These are phyloP conservation scores for Paraphoma sp. DNA, from an alignment of 2,329 filamentous ascomycete genomes.

Conservation along the genomic window DNA sequence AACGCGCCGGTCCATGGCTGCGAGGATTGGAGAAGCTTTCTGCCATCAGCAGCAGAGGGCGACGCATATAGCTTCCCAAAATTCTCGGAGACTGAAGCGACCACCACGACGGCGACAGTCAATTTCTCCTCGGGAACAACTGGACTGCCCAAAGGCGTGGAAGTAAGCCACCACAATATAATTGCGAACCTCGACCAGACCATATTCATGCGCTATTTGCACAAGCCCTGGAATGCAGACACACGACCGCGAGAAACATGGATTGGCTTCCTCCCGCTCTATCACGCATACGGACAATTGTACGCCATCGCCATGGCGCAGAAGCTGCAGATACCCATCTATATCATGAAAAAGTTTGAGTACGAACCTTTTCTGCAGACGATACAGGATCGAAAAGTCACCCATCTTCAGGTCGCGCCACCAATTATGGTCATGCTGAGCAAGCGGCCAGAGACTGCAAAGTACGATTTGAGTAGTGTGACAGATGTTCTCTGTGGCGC, in stretches of 20 bases:
- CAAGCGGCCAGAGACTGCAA: slow-evolving; percentile 51
- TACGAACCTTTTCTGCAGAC: slow-evolving; percentile 48
- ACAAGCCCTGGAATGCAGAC: slow-evolving; percentile 49
- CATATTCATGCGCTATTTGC: slow-evolving; percentile 54
- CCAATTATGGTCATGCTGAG: slow-evolving; percentile 54
- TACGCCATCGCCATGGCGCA: slow-evolving; percentile 52
- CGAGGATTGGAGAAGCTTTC: slow-evolving; percentile 40
- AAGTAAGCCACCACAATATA: slow-evolving; percentile 58
- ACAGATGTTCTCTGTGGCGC: slow-evolving; percentile 51
- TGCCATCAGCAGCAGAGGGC: slow-evolving; percentile 34
- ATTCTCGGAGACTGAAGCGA: slow-evolving; percentile 34
- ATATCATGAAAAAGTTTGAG: slow-evolving; percentile 52
- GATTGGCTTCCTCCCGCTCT: slow-evolving; percentile 54
- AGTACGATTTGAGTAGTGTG: slow-evolving; percentile 50
- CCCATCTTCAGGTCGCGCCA: slow-evolving; percentile 50
- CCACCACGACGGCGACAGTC: slow-evolving; percentile 51
- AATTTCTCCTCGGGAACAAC: slow-evolving; percentile 62
- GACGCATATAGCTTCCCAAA: slow-evolving; percentile 33
- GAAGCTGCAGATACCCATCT: slow-evolving; percentile 54
- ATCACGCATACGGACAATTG: slow-evolving; percentile 57
- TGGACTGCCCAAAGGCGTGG: slow-evolving; percentile 60
- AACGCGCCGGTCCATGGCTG: slow-evolving; percentile 31
- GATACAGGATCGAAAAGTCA: slow-evolving; percentile 48
- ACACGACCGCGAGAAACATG: slow-evolving; percentile 56
- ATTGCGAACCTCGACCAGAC: slow-evolving; percentile 60